Evolutionary conservation across 1,139 yeast genomes (phyloP).

Genomic region (Lodderomyces jiufengensis): DNA sequence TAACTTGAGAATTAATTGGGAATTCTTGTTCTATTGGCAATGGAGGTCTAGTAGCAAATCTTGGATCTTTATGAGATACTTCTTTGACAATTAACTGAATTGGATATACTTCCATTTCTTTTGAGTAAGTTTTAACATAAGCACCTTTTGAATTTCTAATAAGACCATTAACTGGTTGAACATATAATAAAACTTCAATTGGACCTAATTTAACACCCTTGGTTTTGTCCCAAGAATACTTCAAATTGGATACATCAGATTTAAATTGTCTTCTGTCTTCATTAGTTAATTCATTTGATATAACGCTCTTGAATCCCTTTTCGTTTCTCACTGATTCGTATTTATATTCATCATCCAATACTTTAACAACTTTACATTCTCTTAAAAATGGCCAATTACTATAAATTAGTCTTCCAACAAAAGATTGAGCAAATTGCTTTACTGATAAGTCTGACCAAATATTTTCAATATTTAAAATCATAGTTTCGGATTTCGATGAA

Average conservation of each 20-base stretch:
- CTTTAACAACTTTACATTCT: conserved; percentile 70
- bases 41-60: conserved; percentile 73
- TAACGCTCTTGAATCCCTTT: conserved; percentile 29
- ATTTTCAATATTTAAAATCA: conserved; percentile 62
- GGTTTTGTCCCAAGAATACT: conserved; percentile 23
- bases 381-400: conserved; percentile 87
- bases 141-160: conserved; percentile 72
- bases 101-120: conserved; percentile 59
- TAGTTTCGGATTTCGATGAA: conserved; percentile 79
- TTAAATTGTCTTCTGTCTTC: conserved; percentile 43
- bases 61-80: conserved; percentile 67
- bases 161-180: conserved; percentile 75
- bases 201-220: conserved; percentile 59
- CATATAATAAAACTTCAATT: conserved; percentile 60
- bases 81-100: conserved; percentile 74
- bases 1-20: conserved; percentile 67
- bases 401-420: conserved; percentile 59
- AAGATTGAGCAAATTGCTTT: conserved; percentile 57
- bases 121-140: conserved; percentile 61
- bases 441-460: conserved; percentile 44
- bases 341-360: conserved; percentile 52
- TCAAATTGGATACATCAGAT: conserved; percentile 19
- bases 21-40: conserved; percentile 77
- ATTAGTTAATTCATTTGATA: conserved; percentile 34
- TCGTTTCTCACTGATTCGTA: conserved; percentile 39